A percentile compares a stretch with the other conserved stretches of the same genome.
Conservation (phyloP, 257 asterid genomes). For the Ilex asprella region DNA sequence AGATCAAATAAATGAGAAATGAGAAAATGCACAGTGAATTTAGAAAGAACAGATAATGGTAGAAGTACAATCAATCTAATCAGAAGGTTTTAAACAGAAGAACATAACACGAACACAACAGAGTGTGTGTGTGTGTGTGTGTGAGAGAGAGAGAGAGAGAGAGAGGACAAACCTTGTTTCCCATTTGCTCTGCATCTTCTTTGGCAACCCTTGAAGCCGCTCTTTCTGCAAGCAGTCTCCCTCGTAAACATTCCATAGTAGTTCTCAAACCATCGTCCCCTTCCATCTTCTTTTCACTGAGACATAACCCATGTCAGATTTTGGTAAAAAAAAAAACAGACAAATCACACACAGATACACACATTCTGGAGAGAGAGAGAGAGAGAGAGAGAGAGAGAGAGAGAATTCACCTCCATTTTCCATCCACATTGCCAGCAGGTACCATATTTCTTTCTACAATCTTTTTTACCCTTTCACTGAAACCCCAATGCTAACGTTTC, state of each 20-base stretch:
- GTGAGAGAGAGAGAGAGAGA: too few relatives aligned
- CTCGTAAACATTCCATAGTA: conserved; percentile 65
- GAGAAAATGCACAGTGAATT: conserved; percentile 1
- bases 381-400: background rate
- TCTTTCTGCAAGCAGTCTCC: conserved; percentile 85
- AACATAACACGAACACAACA: too few relatives aligned
- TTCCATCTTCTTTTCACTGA: conserved; percentile 32
- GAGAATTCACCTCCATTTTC: conserved; percentile 16
- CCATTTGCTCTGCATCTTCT: conserved; percentile 43
- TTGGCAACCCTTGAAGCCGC: conserved; percentile 65
- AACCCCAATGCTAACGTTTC: background rate
- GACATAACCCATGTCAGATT: background rate
- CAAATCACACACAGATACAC: too few relatives aligned
- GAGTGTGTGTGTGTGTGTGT: background rate
- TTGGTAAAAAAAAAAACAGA: background rate
- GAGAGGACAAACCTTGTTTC: conserved; percentile 38
- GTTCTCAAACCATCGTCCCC: conserved; percentile 58
- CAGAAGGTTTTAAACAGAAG: too few relatives aligned
- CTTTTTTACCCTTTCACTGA: background rate
- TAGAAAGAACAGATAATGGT: too few relatives aligned
- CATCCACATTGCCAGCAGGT: conserved; percentile 15
- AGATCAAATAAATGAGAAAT: background rate
- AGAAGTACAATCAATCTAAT: background rate
- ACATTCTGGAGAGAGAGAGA: too few relatives aligned
- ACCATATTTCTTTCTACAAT: conserved; percentile 1